Evolutionary conservation across 106 monocot species (phyloP), one percentile per base, ranked within the genome.

Genomic region (Acorus gramineus): DNA sequence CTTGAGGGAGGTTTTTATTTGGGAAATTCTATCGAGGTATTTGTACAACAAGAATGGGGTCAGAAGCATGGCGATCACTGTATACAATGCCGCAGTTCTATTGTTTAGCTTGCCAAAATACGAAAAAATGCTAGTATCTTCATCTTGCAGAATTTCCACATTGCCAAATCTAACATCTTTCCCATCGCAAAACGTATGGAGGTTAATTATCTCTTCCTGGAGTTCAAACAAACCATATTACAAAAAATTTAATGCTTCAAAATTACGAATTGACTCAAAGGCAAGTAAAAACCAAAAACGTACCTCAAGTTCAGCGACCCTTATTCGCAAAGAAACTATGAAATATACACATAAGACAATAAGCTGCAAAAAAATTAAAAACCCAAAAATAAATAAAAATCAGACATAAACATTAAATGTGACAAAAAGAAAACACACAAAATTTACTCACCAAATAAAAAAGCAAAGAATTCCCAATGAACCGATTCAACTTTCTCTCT

Each of bases 121-220:
- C 45, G 61, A 64, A 61, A 58, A 11, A 7, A 46, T 71, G 56
- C 12, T 7, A 10, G 42, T 63, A 61, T 70, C 44, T 12, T 66
- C 72, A 55, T 11, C 62, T 65, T 64, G 71, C 71, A 74, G 61
- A 74, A 68, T 44, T 50, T 52, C 47, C 5, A 48, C 61, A 44
- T 9, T 42, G 42, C 48, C 51, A 28, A 28, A 28, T 8, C 42
- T 13, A 47, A 13, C 47, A 57, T 48, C 64, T 53, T 63, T 57
- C 52, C 45, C 68, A 50, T 62, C 61, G 56, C 91, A 84, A 3
- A 66, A 52, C 5, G 43, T 65, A 53, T 63, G 76, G 4, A 81
- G 59, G 54, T 67, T 86, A 74, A 67, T 11, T 59, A 88, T 57
- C 79, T 85, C 70, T 57, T 76, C 76, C 92, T 93, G 82, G 55